Base-by-base conservation (phyloP, 805 yeast genomes). In the Metschnikowia sp. region DNA sequence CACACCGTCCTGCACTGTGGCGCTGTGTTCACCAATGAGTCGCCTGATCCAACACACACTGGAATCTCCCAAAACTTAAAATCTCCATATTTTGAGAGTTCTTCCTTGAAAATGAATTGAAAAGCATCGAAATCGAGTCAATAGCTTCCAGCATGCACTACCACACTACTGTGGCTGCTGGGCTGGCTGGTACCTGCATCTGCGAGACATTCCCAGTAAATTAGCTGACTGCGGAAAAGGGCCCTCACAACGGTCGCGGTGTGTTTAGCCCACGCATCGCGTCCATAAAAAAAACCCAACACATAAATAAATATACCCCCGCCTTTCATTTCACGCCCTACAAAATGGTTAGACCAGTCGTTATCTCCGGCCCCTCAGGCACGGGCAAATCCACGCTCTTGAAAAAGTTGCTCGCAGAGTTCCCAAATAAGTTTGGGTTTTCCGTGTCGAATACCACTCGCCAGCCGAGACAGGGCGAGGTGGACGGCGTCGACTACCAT, bases 281-380 rank as follows among this genome's bases (percentile, higher is more conserved):
- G 42, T 39, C 40, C 30, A 19, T 30, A 7, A 22, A 22, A 42
- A 3, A 30, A 19, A 29, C 11, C 15, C 22, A 35, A 11, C 18
- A 28, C 10, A 8, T 7, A 7, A 22, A 22, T 22, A 22, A 22
- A 22, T 22, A 22, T 22, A 4, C 26, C 26, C 26, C 26, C 26
- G 26, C 26, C 26, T 22, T 22, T 22, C 7, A 22, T 22, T 22
- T 22, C 11, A 15, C 26, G 22, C 32, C 15, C 10, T 32, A 39
- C 38, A 29, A 39, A 32, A 62, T 63, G 66, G 52, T 68, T 50
- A 88, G 94, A 69, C 98, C 97, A 43, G 84, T 94, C 55, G 97
- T 94, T 54, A 79, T 94, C 52, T 90, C 97, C 36, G 99, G 99
- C 56, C 99, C 99, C 47, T 88, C 97, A 43, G 96, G 92, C 37